Evolutionary conservation across 1,139 yeast genomes (phyloP), one percentile per base, ranked within the genome.

Genomic region (Candida labiduridarum): DNA sequence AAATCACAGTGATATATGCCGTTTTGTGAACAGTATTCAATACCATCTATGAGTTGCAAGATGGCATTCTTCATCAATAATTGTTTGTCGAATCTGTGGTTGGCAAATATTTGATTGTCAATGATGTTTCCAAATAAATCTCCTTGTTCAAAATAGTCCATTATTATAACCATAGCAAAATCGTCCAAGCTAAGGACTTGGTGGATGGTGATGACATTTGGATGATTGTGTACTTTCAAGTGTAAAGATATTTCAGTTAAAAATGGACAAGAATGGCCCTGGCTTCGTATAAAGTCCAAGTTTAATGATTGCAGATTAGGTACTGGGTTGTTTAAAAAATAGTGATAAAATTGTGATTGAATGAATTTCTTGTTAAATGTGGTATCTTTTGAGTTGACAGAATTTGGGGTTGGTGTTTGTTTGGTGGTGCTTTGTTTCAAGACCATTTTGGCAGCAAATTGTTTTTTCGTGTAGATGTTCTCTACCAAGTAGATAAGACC

Each of bases 1-100:
- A 91, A 78, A 66, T 91, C 97, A 67, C 97, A 91, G 64, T 91
- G 97, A 61, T 80, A 91, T 12, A 91, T 81, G 35, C 83, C 82
- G 41, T 76, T 71, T 11, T 78, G 71, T 59, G 87, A 89, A 62
- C 96, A 87, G 66, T 83, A 85, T 42, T 78, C 76, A 33, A 91
- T 75, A 1, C 85, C 96, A 53, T 87, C 89, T 16, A 89, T 71
- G 46, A 91, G 71, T 66, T 91, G 97, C 29, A 85, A 66, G 65
- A 90, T 89, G 41, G 88, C 89, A 49, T 80, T 79, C 62, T 87
- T 87, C 72, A 88, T 83, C 57, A 85, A 66, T 41, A 66, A 52
- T 53, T 65, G 74, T 45, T 65, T 64, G 29, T 65, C 60, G 18
- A 50, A 53, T 41, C 64, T 68, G 49, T 78, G 76, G 40, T 78